phyloP scores from a whole-genome alignment of 495 filamentous ascomycete genomes.

The Penicillium coprophilum region DNA sequence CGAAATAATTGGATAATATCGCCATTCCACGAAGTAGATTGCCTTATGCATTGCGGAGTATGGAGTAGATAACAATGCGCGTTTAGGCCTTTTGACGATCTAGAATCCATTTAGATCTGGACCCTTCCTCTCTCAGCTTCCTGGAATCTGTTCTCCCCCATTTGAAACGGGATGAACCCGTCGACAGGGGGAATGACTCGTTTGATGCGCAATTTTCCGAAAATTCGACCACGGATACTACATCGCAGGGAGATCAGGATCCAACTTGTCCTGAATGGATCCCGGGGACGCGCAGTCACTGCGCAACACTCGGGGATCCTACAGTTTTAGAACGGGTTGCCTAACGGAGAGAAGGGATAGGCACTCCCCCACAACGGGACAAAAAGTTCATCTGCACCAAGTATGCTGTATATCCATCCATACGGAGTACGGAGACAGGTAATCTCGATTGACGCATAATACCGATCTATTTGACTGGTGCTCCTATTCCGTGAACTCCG shows the following conservation, averaged over 20 bases:
- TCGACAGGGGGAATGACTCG: conserved; percentile 6
- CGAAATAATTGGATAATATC: neutral
- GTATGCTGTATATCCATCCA: neutral
- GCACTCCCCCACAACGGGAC: neutral
- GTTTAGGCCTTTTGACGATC: neutral
- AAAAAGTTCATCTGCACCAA: too few relatives aligned
- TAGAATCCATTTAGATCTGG: neutral
- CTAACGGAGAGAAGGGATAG: neutral
- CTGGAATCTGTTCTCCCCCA: neutral
- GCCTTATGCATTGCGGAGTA: neutral
- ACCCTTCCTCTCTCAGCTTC: neutral
- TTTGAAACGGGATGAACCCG: conserved; percentile 6
- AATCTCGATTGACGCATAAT: neutral
- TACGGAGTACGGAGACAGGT: neutral
- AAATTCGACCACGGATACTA: neutral
- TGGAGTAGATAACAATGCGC: neutral
- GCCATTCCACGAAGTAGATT: too few relatives aligned
- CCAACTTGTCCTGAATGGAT: conserved; percentile 4
- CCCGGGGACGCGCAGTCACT: conserved; percentile 11
- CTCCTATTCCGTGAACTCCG: neutral
- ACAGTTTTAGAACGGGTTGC: neutral
- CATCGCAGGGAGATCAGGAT: neutral
- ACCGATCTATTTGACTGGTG: too few relatives aligned
- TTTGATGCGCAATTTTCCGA: neutral
- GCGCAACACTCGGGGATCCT: conserved; percentile 1